Base-by-base conservation (phyloP, 768 basidiomycete species). In the Galerina marginata region DNA sequence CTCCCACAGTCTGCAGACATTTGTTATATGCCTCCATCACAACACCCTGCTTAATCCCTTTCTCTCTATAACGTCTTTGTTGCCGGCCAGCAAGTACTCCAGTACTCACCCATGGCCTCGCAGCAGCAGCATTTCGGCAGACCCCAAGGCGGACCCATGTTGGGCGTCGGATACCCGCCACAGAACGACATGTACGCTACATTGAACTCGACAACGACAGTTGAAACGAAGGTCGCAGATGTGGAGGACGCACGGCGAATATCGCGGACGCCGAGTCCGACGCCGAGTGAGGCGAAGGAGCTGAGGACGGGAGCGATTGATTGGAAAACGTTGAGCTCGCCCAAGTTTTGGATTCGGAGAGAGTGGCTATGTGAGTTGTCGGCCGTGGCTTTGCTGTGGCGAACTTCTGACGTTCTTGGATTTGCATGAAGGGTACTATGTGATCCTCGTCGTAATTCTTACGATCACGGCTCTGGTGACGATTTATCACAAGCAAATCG, bases 401-500 rank as follows among this genome's bases (percentile, higher is more conserved):
- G 29, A 33, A 33, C 7, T 46, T 11, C 58, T 29, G 40, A 47
- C 23, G 42, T 38, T 26, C 10, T 47, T 47, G 23, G 37, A 46
- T 57, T 15, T 42, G 29, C 23, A 55, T 46, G 44, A 48, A 84
- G 82, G 80, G 72, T 85, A 83, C 65, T 88, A 87, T 57, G 73
- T 88, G 7, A 68, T 75, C n/a, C 59, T 79, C 2, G 61, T 80
- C 48, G 52, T 91, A 36, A 72, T 86, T 54, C 50, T 84, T 37
- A 75, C 81, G 54, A 16, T 89, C 23, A 77, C 81, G 11, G 76
- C 76, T 2, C 81, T 92, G 56, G 77, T 90, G 51, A 77, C 81
- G 9, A 70, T 90, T 9, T 90, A 84, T 66, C 87, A 93, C 68
- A 79, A 80, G 57, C 81, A 89, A 78, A 93, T 95, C 62, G 88